These are phyloP conservation scores for Botrytis galanthina DNA, from an alignment of 2,329 filamentous ascomycete genomes.

Conservation along the genomic window DNA sequence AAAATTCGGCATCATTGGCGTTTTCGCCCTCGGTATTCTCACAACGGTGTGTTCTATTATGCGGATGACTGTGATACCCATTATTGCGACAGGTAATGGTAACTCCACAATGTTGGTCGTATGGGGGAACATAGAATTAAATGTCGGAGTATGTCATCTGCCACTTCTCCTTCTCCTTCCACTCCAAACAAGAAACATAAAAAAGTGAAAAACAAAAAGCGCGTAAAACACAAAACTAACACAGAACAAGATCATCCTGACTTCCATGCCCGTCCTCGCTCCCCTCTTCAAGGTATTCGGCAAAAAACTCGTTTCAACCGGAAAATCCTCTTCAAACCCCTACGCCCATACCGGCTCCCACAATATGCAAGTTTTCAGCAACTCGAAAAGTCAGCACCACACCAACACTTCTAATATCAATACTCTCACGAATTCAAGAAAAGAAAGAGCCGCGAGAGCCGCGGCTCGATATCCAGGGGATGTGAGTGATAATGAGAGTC, in stretches of 20 bases:
- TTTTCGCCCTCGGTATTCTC: conserved; percentile 25
- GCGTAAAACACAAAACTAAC: neutral
- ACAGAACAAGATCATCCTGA: conserved; percentile 24
- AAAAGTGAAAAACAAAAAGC: neutral
- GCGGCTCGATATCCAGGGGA: neutral
- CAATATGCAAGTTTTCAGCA: conserved; percentile 11
- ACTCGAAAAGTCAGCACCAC: neutral
- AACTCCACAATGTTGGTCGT: conserved; percentile 13
- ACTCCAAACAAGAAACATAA: neutral
- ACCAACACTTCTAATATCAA: neutral
- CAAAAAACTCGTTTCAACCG: neutral
- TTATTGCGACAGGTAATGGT: conserved; percentile 37
- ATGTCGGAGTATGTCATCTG: conserved; percentile 3
- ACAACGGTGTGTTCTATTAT: conserved; percentile 20
- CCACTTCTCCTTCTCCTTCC: neutral
- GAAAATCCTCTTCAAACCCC: neutral
- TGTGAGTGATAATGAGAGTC: conserved; percentile 9
- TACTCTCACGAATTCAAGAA: neutral
- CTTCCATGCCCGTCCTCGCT: conserved; percentile 24
- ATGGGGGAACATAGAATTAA: conserved; percentile 16
- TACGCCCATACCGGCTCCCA: neutral
- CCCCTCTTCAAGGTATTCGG: conserved; percentile 22
- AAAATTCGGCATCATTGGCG: conserved; percentile 24
- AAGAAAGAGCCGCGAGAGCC: neutral
- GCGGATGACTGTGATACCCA: conserved; percentile 15